Base-by-base conservation (phyloP, 305 asterid species). In the Fraxinus angustifolia region DNA sequence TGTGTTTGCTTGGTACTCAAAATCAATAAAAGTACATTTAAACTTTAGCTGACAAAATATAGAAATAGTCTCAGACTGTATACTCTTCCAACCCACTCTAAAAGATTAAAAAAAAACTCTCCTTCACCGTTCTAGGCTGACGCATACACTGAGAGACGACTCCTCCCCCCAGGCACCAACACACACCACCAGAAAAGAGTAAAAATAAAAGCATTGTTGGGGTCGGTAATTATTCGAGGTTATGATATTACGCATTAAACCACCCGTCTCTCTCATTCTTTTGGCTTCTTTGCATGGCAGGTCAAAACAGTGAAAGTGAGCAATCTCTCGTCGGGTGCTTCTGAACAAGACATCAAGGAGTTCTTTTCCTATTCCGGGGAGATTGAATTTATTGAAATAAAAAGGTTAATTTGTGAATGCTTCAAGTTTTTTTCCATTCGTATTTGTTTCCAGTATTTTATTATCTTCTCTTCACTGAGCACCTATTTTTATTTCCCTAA, bases 301-400 rank as follows among this genome's bases (percentile, higher is more conserved):
- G 87, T 81, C 14, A 91, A 85, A 85, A 90, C 95, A 65, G 97
- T 92, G 87, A 92, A 86, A 89, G 97, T 92, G 82, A 88, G 91
- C 92, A 91, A 91, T 89, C 90, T 92, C 82, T 93, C 97, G 2
- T 83, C 90, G 3, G 72, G 97, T 81, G 97, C 97, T 12, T 83
- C 92, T 10, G 95, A 90, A 79, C 89, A 84, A 75, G 97, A 93
- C 80, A 84, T 93, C 81, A 89, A 86, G 89, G 97, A 91, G 88
- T 93, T 93, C 90, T 93, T 93, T 83, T 93, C 97, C 26, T 91
- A 91, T 90, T 91, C 97, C 2, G 97, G 97, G 50, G 90, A 84
- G 17, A 93, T 93, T 81, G 92, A 90, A 77, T 89, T 85, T 83
- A 84, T 92, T 58, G 97, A 93, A 77, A 83, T 91, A 87, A 87